Conservation (phyloP, 257 asterid genomes). For the Marsdenia floribunda region DNA sequence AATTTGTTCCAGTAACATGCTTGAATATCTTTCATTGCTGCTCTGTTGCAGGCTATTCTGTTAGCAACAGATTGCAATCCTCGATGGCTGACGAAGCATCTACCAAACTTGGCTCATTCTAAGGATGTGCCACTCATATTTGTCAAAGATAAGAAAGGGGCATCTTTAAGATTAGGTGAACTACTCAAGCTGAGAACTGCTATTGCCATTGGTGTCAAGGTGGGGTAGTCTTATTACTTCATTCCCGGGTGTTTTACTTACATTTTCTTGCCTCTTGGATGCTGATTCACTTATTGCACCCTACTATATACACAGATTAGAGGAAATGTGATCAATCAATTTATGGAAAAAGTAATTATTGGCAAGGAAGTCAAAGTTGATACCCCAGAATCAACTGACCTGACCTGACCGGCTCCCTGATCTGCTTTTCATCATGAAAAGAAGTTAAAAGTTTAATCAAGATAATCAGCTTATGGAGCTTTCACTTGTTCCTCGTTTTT, state of each 20-base stretch:
- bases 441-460: background rate
- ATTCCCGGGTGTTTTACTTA: background rate
- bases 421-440: background rate
- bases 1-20: background rate
- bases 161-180: slow-evolving; percentile 76
- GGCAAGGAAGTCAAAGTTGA: slow-evolving; percentile 13
- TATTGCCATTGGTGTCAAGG: slow-evolving; percentile 82
- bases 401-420: background rate
- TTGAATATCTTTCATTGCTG: background rate
- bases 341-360: slow-evolving; percentile 19
- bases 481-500: background rate
- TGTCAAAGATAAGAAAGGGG: slow-evolving; percentile 58
- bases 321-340: slow-evolving; percentile 49
- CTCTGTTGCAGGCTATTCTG: slow-evolving; percentile 53
- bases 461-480: background rate
- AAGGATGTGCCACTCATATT: slow-evolving; percentile 62
- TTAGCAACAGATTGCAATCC: slow-evolving; percentile 81
- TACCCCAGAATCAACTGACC: background rate
- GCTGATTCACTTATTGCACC: slow-evolving; percentile 9
- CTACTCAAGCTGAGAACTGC: slow-evolving; percentile 73
- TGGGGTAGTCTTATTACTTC: slow-evolving; percentile 7
- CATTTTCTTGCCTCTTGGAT: background rate
- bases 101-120: slow-evolving; percentile 64
- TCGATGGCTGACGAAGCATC: slow-evolving; percentile 71
- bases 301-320: slow-evolving; percentile 37